These are phyloP conservation scores for Zea luxurians DNA, from an alignment of 176 grass and related monocot species.

Conservation along the genomic window DNA sequence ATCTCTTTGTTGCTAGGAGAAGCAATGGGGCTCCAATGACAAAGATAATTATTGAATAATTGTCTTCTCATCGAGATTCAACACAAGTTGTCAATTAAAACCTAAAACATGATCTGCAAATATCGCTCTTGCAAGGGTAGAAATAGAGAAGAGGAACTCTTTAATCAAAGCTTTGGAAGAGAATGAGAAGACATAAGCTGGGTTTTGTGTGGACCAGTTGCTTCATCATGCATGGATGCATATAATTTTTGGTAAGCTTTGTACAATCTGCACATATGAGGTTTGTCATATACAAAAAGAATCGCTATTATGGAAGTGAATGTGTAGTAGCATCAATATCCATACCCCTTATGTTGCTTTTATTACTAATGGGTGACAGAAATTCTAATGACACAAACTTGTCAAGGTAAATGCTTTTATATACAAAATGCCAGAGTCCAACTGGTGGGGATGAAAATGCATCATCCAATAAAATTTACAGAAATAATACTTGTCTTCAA, in stretches of 20 bases:
- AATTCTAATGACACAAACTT: constrained; percentile 90
- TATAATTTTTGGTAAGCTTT: constrained; percentile 85
- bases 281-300: constrained; percentile 10
- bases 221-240: constrained; percentile 84
- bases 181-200: constrained; percentile 12
- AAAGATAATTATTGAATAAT: constrained; percentile 25
- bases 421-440: constrained; percentile 97
- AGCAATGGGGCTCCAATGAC: constrained; percentile 63
- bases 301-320: background rate
- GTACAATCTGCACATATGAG: constrained; percentile 64
- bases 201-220: constrained; percentile 84
- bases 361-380: constrained; percentile 51
- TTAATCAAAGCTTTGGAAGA: no score
- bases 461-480: no score
- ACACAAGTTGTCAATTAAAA: no score
- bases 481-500: no score
- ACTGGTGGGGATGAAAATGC: constrained; percentile 21
- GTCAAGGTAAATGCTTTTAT: constrained; percentile 82
- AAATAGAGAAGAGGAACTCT: no score
- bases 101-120: no score
- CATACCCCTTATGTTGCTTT: constrained; percentile 87
- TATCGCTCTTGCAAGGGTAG: no score
- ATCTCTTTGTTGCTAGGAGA: constrained; percentile 99
- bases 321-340: background rate
- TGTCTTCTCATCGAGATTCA: no score